Conservation (phyloP, 1,139 yeast species). For the Hemisphaericaspora xylanilytica region DNA sequence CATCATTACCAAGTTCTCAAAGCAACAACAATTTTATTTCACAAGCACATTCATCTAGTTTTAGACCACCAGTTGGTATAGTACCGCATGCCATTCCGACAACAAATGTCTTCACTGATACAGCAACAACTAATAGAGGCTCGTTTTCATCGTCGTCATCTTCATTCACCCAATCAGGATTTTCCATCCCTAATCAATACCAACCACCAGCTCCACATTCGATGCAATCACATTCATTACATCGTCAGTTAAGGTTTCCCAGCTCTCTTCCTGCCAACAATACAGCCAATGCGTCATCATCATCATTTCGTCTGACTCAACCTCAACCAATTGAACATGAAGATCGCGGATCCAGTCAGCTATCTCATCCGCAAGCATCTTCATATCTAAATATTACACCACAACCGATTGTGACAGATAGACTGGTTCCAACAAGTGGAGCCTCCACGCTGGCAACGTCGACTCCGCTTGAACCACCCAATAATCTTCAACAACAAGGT, state of each 20-base stretch:
- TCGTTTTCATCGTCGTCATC: constrained; percentile 9
- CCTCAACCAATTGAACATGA: neutral
- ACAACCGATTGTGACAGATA: constrained; percentile 7
- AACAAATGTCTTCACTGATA: constrained; percentile 23
- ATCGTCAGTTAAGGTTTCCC: constrained; percentile 12
- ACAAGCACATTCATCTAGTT: constrained; percentile 10
- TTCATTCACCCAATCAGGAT: constrained; percentile 7
- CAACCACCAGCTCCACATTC: constrained; percentile 7
- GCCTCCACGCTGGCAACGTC: constrained; percentile 9
- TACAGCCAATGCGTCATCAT: neutral
- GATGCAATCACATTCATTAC: constrained; percentile 8
- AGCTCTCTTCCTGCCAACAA: constrained; percentile 13
- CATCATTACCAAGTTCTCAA: constrained; percentile 19
- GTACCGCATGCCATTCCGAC: constrained; percentile 45
- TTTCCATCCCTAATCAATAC: constrained; percentile 17
- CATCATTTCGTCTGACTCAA: neutral
- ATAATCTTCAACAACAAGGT: neutral
- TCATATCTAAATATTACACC: constrained; percentile 7
- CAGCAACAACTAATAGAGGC: constrained; percentile 10
- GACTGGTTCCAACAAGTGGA: constrained; percentile 8
- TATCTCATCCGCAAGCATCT: neutral
- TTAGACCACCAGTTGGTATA: constrained; percentile 20
- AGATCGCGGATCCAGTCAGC: neutral
- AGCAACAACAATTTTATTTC: constrained; percentile 15
- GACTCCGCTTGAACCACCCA: neutral